These are phyloP conservation scores for Cylindrotheca closterium DNA, from an alignment of 108 stramenopile genomes.

Conservation along the genomic window DNA sequence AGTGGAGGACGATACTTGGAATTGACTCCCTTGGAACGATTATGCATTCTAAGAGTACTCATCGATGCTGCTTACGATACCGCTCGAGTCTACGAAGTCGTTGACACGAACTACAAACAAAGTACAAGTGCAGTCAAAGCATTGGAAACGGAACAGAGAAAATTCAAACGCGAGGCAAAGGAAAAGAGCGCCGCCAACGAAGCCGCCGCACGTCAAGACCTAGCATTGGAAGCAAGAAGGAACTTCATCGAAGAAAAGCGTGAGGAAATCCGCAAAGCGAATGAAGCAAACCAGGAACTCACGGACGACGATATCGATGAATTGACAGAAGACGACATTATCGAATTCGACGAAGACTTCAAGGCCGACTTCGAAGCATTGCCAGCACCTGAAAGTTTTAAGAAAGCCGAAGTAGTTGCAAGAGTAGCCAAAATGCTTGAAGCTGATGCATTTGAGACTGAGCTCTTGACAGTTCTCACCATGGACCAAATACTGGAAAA, in stretches of 20 bases:
- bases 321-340: slow-evolving; percentile 80
- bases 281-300: slow-evolving; percentile 63
- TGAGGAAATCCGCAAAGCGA: slow-evolving; percentile 65
- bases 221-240: slow-evolving; percentile 67
- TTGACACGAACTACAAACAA: slow-evolving; percentile 77
- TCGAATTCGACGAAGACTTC: slow-evolving; percentile 86
- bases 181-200: slow-evolving; percentile 74
- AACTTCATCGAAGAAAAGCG: slow-evolving; percentile 80
- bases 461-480: slow-evolving; percentile 62
- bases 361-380: slow-evolving; percentile 83
- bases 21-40: slow-evolving; percentile 53
- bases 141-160: slow-evolving; percentile 69
- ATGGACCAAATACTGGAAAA: slow-evolving; percentile 66
- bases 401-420: slow-evolving; percentile 67
- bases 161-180: slow-evolving; percentile 73
- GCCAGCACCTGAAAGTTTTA: slow-evolving; percentile 74
- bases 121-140: slow-evolving; percentile 79
- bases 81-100: slow-evolving; percentile 56
- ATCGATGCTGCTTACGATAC: slow-evolving; percentile 88
- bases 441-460: slow-evolving; percentile 77
- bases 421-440: slow-evolving; percentile 75
- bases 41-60: slow-evolving; percentile 69
- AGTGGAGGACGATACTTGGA: slow-evolving; percentile 64
- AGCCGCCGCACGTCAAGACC: slow-evolving; percentile 69
- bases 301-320: slow-evolving; percentile 72